Evolutionary conservation across 164 flowering plant genomes (phyloP), one percentile per base, ranked within the genome.

Genomic region (Warburgia ugandensis): DNA sequence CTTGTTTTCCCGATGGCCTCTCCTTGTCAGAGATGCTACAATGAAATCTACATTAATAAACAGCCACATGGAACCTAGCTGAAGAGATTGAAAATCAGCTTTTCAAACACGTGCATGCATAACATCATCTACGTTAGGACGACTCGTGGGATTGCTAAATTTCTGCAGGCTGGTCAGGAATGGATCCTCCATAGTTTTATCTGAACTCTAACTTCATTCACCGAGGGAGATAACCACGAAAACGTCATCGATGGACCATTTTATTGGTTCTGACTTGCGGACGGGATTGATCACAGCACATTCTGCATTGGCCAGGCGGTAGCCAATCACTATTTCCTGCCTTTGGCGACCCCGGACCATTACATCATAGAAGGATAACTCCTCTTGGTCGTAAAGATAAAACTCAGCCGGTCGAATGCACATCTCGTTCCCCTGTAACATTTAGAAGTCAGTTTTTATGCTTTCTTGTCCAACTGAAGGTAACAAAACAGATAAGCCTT

Each of bases 171-270:
- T n/a, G n/a, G 1, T 3, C 1, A 20, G 17, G 16, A 37, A 16
- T 37, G 41, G 41, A 3, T 17, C 47, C 26, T 44, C 28, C 14
- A 6, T 14, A 13, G 1, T 14, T 37, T 3, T 11, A 2, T 37
- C 16, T 11, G 17, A 20, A 20, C 17, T 37, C 17, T n/a, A n/a
- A n/a, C 41, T 46, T 59, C 52, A 77, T 46, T 68, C 77, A n/a
- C 68, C 77, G 0, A 49, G 55, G 16, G 86, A 70, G 32, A 89
- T 83, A 58, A 78, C 92, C 39, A 89, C 90, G 53, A 89, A 89
- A 35, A 85, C 86, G 70, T 85, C 97, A 52, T 76, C 81, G 58
- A 77, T 72, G 6, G 87, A 79, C 95, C 97, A 89, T 62, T 79
- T 89, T 47, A 76, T 66, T 11, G 68, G 74, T 37, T 68, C 53